Conservation (phyloP, 208 protist genomes). For the Naegleria lovaniensis region DNA sequence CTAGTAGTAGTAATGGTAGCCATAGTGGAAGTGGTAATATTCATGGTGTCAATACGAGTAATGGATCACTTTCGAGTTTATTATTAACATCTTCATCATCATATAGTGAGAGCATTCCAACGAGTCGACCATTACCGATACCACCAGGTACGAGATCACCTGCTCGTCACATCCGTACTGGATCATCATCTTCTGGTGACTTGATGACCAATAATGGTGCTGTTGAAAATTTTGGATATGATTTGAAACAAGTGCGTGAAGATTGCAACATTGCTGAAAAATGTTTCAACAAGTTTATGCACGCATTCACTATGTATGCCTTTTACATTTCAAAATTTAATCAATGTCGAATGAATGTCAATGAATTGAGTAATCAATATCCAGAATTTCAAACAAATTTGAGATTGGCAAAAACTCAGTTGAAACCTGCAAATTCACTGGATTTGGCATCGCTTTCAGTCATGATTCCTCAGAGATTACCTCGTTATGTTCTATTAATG, state of each 20-base stretch:
- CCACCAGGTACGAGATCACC: too few relatives aligned
- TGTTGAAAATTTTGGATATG: neutral
- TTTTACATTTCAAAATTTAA: neutral
- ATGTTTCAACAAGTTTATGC: neutral
- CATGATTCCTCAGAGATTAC: neutral
- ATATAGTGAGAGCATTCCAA: too few relatives aligned
- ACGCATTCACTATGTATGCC: neutral
- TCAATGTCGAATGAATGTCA: neutral
- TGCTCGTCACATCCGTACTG: too few relatives aligned
- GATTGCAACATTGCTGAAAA: neutral
- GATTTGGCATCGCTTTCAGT: neutral
- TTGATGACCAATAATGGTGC: too few relatives aligned
- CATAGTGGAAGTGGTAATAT: too few relatives aligned
- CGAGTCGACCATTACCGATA: too few relatives aligned
- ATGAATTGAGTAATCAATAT: neutral
- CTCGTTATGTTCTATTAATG: neutral
- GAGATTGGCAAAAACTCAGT: neutral
- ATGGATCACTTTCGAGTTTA: too few relatives aligned
- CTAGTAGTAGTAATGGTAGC: too few relatives aligned
- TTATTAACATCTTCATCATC: too few relatives aligned
- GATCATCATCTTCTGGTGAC: too few relatives aligned
- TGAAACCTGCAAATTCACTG: neutral
- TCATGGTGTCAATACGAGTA: too few relatives aligned
- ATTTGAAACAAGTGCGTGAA: neutral
- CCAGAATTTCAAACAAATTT: neutral